phyloP scores from a whole-genome alignment of 768 basidiomycete genomes.

The Russula virescens region DNA sequence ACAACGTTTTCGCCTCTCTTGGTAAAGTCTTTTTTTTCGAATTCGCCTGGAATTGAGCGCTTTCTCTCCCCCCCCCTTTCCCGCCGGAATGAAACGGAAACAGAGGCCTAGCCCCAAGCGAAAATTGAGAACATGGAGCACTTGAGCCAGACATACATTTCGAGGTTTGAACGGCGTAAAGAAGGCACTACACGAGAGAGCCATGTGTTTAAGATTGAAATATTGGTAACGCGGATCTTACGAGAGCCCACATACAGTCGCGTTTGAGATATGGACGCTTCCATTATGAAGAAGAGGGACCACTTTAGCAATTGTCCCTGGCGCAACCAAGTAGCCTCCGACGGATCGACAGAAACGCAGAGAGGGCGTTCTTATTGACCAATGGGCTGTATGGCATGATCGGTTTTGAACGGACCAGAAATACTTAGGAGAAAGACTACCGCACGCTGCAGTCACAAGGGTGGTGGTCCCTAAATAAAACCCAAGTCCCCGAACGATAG shows the following conservation, averaged over 20 bases:
- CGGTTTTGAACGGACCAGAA: constrained; percentile 9
- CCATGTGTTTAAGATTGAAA: neutral
- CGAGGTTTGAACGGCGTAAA: neutral
- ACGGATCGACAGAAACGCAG: neutral
- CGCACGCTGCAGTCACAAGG: constrained; percentile 6
- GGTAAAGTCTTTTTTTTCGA: neutral
- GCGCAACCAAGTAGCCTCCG: neutral
- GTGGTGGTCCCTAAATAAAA: neutral
- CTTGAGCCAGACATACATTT: neutral
- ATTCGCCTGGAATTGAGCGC: neutral
- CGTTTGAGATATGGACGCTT: neutral
- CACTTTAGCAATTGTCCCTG: neutral
- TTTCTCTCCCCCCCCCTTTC: too few relatives aligned
- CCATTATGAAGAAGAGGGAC: neutral
- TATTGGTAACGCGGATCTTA: neutral
- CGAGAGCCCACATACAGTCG: neutral
- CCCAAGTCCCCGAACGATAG: neutral
- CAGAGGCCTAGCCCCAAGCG: neutral
- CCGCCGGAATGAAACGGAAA: neutral
- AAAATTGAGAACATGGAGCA: neutral
- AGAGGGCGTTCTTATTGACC: neutral
- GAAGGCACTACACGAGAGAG: constrained; percentile 3
- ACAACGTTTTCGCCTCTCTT: neutral
- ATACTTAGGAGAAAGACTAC: too few relatives aligned
- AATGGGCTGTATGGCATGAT: neutral